Evolutionary conservation across 2,329 filamentous ascomycete genomes (phyloP).

Genomic region (Grosmannia penicillata): DNA sequence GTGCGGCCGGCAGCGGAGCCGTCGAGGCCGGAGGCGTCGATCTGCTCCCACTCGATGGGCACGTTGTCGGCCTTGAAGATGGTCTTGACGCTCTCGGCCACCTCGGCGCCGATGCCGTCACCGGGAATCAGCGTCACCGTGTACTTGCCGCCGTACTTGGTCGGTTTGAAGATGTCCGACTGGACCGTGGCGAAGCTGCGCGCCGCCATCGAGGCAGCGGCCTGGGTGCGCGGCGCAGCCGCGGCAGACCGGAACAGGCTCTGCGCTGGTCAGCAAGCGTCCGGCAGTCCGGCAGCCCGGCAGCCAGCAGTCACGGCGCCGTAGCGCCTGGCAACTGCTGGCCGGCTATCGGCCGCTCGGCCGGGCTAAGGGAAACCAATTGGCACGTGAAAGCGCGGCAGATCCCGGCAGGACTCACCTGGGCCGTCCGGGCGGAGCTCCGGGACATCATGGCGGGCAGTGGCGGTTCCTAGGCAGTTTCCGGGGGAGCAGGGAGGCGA

Average conservation of each 20-base stretch:
- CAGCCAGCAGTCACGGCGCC: background rate
- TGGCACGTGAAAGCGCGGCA: conserved; percentile 1
- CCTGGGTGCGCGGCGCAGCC: conserved; percentile 19
- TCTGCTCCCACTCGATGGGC: conserved; percentile 96
- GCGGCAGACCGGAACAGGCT: conserved; percentile 35
- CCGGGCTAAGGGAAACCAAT: background rate
- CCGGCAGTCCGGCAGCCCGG: too few species aligned
- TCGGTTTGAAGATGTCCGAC: conserved; percentile 96
- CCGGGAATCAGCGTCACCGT: conserved; percentile 96
- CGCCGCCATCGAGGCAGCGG: conserved; percentile 16
- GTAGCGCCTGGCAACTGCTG: background rate
- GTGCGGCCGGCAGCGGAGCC: conserved; percentile 57
- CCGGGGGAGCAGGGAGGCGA: background rate
- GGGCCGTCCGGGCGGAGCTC: conserved; percentile 39
- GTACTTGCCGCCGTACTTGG: conserved; percentile 98
- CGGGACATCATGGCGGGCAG: conserved; percentile 40
- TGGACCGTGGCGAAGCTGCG: conserved; percentile 66
- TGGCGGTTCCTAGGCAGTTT: conserved; percentile 6
- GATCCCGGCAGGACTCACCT: too few species aligned
- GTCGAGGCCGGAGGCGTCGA: conserved; percentile 88
- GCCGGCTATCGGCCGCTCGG: background rate
- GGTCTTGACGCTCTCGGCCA: conserved; percentile 95
- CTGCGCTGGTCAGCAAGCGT: too few species aligned
- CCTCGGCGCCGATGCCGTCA: conserved; percentile 96
- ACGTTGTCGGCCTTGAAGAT: conserved; percentile 99